A percentile compares a stretch with the other conserved stretches of the same genome.
These are phyloP conservation scores for Erigeron philadelphicus DNA, from an alignment of 140 eudicot genomes.

Conservation along the genomic window DNA sequence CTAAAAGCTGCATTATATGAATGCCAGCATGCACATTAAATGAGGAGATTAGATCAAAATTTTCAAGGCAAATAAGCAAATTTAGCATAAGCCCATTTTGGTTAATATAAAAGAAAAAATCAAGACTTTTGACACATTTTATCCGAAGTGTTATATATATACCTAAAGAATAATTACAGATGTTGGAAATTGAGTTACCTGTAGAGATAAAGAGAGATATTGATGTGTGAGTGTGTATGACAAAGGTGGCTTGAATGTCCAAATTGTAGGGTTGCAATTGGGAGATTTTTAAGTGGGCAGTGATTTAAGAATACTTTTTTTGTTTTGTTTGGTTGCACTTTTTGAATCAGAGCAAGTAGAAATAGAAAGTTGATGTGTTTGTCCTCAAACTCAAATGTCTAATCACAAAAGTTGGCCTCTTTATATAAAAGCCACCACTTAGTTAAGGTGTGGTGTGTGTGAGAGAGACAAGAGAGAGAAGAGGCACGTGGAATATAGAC, in stretches of 20 bases:
- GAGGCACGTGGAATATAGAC: conserved; percentile 34
- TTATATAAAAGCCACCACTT: conserved; percentile 39
- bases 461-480: conserved; percentile 27
- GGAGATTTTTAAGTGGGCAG: conserved; percentile 10
- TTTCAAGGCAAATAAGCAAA: conserved; percentile 8
- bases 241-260: conserved; percentile 7
- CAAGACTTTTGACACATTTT: conserved; percentile 24
- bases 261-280: conserved; percentile 11
- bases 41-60: conserved; percentile 23
- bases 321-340: conserved; percentile 20
- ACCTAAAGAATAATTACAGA: neutral
- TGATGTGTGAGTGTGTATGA: neutral
- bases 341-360: conserved; percentile 15
- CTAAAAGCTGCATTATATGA: conserved; percentile 11
- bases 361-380: conserved; percentile 27
- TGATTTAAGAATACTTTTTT: conserved; percentile 18
- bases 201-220: neutral
- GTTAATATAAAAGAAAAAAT: no score
- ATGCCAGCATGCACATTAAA: conserved; percentile 6
- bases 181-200: conserved; percentile 26
- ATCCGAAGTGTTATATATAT: conserved; percentile 3
- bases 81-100: neutral
- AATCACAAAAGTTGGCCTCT: conserved; percentile 27
- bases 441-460: conserved; percentile 33
- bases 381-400: conserved; percentile 21